These are phyloP conservation scores for Escovopsis sp. DNA, from an alignment of 2,329 filamentous ascomycete genomes.

Conservation along the genomic window DNA sequence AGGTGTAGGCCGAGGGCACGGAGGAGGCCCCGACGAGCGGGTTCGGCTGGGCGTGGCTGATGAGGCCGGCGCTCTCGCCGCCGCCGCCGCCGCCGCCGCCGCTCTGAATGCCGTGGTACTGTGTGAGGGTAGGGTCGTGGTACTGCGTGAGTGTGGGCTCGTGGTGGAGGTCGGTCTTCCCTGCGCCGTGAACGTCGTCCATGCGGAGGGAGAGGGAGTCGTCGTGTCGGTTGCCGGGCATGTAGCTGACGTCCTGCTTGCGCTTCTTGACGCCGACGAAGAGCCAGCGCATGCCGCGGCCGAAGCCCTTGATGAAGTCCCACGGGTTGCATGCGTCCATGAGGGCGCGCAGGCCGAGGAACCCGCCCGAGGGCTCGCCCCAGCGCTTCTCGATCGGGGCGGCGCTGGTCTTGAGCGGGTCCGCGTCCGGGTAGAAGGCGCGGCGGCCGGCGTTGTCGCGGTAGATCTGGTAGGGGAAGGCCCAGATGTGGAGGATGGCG, in stretches of 20 bases:
- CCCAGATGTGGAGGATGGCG: slow-evolving; percentile 62
- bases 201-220: slow-evolving; percentile 21
- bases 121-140: slow-evolving; percentile 6
- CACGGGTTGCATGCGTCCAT: slow-evolving; percentile 62
- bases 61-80: slow-evolving; percentile 28
- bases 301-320: slow-evolving; percentile 70
- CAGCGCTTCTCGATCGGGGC: slow-evolving; percentile 26
- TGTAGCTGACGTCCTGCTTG: slow-evolving; percentile 36
- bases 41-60: slow-evolving; percentile 21
- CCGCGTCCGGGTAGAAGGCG: slow-evolving; percentile 32
- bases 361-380: slow-evolving; percentile 44
- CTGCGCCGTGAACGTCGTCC: slow-evolving; percentile 21
- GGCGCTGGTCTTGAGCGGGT: slow-evolving; percentile 21
- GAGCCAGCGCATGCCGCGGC: slow-evolving; percentile 65
- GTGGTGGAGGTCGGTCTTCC: slow-evolving; percentile 2
- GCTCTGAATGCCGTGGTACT: slow-evolving; percentile 6
- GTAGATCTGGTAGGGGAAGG: slow-evolving; percentile 67
- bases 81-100: slow-evolving; percentile 16
- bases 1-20: slow-evolving; percentile 2
- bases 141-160: neutral
- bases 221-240: slow-evolving; percentile 11
- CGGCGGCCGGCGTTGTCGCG: slow-evolving; percentile 23
- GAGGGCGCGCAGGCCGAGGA: slow-evolving; percentile 48
- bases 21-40: slow-evolving; percentile 6
- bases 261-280: slow-evolving; percentile 55